Percentiles rank a stretch among this genome's conserved stretches.
Conservation (phyloP, 306 rosid genomes). For the Prunus armeniaca region DNA sequence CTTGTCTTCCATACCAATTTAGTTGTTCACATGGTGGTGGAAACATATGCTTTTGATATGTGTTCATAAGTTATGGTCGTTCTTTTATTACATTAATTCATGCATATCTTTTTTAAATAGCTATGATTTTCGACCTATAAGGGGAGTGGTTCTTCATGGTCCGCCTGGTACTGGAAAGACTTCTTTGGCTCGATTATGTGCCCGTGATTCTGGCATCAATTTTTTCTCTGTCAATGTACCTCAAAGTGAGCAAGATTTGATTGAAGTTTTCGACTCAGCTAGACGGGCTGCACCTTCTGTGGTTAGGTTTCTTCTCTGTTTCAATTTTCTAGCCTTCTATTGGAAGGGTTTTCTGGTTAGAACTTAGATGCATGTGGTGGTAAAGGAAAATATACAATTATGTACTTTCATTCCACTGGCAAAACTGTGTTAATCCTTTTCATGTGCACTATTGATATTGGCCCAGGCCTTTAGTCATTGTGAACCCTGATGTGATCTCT, state of each 20-base stretch:
- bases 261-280: constrained; percentile 63
- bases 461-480: not conserved
- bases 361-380: constrained; percentile 8
- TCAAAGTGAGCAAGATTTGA: constrained; percentile 78
- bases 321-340: not conserved
- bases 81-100: not conserved
- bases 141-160: constrained; percentile 92
- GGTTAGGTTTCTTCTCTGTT: constrained; percentile 57
- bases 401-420: not conserved
- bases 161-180: constrained; percentile 98
- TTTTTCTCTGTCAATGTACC: constrained; percentile 74
- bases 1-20: not conserved
- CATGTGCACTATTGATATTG: not conserved
- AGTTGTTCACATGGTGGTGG: not conserved
- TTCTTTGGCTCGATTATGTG: constrained; percentile 70
- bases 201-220: constrained; percentile 66
- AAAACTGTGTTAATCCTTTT: not conserved
- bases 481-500: not conserved
- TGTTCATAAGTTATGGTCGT: not conserved
- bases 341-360: constrained; percentile 16
- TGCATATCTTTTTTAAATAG: constrained; percentile 30
- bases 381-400: not conserved
- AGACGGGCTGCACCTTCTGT: constrained; percentile 74
- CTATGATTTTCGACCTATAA: constrained; percentile 66
- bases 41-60: not conserved